These are phyloP conservation scores for Tetracentron sinense DNA, from an alignment of 164 flowering plant species.

Conservation along the genomic window DNA sequence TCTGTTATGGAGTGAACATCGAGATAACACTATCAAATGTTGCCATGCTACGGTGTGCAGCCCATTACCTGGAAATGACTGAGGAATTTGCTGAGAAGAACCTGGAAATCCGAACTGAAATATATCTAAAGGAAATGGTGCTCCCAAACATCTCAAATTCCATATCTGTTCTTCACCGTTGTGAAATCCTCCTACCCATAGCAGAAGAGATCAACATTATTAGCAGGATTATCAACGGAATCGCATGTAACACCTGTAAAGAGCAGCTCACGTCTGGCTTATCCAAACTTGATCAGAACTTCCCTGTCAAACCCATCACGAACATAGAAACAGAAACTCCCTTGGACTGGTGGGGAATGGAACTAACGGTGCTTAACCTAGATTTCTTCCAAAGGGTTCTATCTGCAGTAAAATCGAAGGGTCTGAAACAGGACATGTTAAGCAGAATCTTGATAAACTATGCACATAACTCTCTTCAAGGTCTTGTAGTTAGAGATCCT, in stretches of 20 bases:
- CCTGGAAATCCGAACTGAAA: constrained; percentile 55
- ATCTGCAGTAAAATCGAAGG: constrained; percentile 74
- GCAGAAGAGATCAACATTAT: constrained; percentile 79
- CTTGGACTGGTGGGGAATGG: constrained; percentile 90
- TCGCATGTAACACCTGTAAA: constrained; percentile 79
- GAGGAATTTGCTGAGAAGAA: constrained; percentile 86
- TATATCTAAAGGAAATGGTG: constrained; percentile 60
- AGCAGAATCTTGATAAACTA: constrained; percentile 75
- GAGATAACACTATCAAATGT: constrained; percentile 71
- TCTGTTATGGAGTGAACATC: constrained; percentile 77
- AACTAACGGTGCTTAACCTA: constrained; percentile 57
- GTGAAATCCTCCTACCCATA: constrained; percentile 64
- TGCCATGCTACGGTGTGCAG: constrained; percentile 64
- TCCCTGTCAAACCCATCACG: constrained; percentile 35
- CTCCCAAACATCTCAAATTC: constrained; percentile 70
- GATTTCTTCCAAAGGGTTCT: constrained; percentile 87
- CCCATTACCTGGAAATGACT: constrained; percentile 85
- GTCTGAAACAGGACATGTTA: constrained; percentile 73
- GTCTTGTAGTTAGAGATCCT: constrained; percentile 49
- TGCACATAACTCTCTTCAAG: constrained; percentile 74
- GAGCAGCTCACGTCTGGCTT: constrained; percentile 91
- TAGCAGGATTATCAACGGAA: constrained; percentile 50
- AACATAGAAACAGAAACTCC: constrained; percentile 56
- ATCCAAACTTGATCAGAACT: constrained; percentile 67
- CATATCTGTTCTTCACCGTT: constrained; percentile 68